Evolutionary conservation across 768 basidiomycete genomes (phyloP).

Genomic region (Tephrocybe sp.): DNA sequence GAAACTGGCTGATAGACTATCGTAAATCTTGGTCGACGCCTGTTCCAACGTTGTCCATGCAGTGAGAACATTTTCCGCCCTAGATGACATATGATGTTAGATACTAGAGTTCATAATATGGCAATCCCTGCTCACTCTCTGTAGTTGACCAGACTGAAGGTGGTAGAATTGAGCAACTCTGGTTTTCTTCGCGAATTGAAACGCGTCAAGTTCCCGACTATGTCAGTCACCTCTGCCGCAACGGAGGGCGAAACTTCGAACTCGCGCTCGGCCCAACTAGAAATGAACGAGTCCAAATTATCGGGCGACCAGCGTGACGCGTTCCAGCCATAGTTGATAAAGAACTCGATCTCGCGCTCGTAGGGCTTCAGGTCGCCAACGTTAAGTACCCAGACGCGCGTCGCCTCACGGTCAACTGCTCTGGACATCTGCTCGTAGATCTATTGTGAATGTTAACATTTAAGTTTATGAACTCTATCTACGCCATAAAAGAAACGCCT

Average conservation of each 20-base stretch:
- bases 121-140: conserved; percentile 74
- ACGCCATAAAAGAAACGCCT: not conserved
- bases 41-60: conserved; percentile 50
- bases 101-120: not conserved
- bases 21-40: conserved; percentile 9
- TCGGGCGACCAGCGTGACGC: conserved; percentile 51
- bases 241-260: conserved; percentile 46
- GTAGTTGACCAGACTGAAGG: conserved; percentile 64
- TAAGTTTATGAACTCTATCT: not conserved
- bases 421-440: conserved; percentile 70
- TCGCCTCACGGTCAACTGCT: conserved; percentile 59
- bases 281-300: conserved; percentile 54
- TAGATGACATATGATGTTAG: conserved; percentile 20
- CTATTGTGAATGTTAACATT: conserved; percentile 26
- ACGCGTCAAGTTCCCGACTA: conserved; percentile 56
- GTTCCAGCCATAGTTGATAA: conserved; percentile 64
- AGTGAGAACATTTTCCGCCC: conserved; percentile 56
- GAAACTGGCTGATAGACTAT: conserved; percentile 2
- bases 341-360: conserved; percentile 71
- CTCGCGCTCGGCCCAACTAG: conserved; percentile 63
- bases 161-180: conserved; percentile 62
- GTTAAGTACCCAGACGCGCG: conserved; percentile 68
- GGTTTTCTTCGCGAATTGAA: conserved; percentile 65
- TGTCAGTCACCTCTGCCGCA: conserved; percentile 43
- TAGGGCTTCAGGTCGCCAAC: conserved; percentile 80